Evolutionary conservation across 495 filamentous ascomycete genomes (phyloP).

Genomic region (Pyrenula massariospora): DNA sequence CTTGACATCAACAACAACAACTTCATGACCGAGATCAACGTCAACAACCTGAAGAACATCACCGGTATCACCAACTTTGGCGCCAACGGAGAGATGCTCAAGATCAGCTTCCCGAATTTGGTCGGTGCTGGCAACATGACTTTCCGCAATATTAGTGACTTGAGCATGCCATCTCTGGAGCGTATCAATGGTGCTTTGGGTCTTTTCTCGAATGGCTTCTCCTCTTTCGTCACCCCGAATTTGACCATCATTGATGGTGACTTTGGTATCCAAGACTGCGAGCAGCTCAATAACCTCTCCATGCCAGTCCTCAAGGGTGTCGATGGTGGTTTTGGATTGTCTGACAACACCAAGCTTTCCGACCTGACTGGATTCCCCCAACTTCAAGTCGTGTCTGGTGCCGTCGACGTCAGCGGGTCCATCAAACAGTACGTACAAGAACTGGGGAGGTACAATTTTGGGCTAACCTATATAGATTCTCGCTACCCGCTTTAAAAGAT

Average conservation of each 20-base stretch:
- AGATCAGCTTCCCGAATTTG: slow-evolving; percentile 70
- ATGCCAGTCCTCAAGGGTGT: slow-evolving; percentile 55
- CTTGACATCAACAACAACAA: slow-evolving; percentile 79
- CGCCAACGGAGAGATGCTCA: slow-evolving; percentile 40
- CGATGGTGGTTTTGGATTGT: slow-evolving; percentile 67
- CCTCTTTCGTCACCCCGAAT: slow-evolving; percentile 59
- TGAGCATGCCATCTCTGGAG: slow-evolving; percentile 66
- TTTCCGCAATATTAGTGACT: slow-evolving; percentile 66
- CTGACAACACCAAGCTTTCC: slow-evolving; percentile 70
- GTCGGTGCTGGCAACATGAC: slow-evolving; percentile 71
- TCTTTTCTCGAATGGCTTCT: slow-evolving; percentile 72
- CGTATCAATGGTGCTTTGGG: slow-evolving; percentile 68
- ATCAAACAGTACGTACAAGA: slow-evolving; percentile 62
- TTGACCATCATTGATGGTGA: slow-evolving; percentile 61
- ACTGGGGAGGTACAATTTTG: neutral
- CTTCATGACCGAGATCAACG: slow-evolving; percentile 53
- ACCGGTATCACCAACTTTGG: slow-evolving; percentile 49
- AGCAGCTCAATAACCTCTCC: slow-evolving; percentile 61
- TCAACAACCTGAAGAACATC: slow-evolving; percentile 58
- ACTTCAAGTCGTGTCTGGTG: slow-evolving; percentile 63
- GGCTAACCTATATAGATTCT: slow-evolving; percentile 37
- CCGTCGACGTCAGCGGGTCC: slow-evolving; percentile 78
- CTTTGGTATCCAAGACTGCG: slow-evolving; percentile 72
- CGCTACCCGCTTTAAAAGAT: slow-evolving; percentile 54
- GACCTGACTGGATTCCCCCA: slow-evolving; percentile 52